Percentiles rank a stretch among this genome's conserved stretches.
phyloP scores from a whole-genome alignment of 2,329 filamentous ascomycete species.

The Phialophora verrucosa region DNA sequence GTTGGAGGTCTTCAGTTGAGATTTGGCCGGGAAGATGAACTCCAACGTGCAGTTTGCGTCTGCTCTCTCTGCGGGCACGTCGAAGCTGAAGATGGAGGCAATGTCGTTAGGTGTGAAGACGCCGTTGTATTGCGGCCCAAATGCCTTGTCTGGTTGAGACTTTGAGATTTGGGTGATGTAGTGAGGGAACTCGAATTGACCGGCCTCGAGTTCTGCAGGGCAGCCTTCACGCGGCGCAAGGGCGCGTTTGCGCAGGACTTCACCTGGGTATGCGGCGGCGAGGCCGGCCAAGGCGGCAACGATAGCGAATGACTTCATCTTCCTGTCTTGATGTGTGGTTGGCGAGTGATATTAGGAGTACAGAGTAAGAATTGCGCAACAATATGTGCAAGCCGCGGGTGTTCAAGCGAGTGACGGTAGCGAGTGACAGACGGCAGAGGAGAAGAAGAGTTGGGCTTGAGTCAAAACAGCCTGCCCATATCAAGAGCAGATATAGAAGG shows the following conservation, averaged over 20 bases:
- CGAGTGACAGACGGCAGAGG: constrained; percentile 13
- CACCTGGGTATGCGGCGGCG: constrained; percentile 50
- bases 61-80: constrained; percentile 60
- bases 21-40: constrained; percentile 67
- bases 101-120: constrained; percentile 58
- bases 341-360: constrained; percentile 5
- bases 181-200: constrained; percentile 63
- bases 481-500: constrained; percentile 12
- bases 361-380: not conserved
- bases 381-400: not conserved
- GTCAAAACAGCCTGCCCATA: constrained; percentile 1
- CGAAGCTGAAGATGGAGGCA: constrained; percentile 72
- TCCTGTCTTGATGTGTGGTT: constrained; percentile 28
- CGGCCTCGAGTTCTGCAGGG: constrained; percentile 51
- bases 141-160: constrained; percentile 56
- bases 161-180: constrained; percentile 67
- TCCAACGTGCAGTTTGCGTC: constrained; percentile 67
- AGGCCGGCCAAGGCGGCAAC: constrained; percentile 49
- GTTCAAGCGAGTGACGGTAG: constrained; percentile 30
- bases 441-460: constrained; percentile 4
- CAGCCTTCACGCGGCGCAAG: constrained; percentile 50
- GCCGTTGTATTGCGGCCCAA: constrained; percentile 63
- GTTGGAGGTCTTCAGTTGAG: constrained; percentile 64
- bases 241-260: constrained; percentile 51
- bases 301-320: constrained; percentile 50